Conservation (phyloP, 179 eudicot genomes). For the Spergularia azorica region DNA sequence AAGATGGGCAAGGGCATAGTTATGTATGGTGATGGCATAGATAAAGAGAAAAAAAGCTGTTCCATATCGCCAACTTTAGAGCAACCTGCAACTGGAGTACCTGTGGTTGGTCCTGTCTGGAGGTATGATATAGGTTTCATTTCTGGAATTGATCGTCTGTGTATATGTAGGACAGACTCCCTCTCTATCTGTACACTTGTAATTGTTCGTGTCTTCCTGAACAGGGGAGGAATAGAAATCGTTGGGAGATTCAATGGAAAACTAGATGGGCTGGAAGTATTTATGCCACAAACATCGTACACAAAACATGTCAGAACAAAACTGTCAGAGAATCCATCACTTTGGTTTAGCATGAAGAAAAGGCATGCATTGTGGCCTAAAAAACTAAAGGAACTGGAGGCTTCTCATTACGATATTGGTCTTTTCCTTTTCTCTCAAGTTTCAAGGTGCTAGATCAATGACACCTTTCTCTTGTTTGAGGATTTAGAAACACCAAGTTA, state of each 20-base stretch:
- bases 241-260: constrained; percentile 4
- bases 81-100: background rate
- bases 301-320: constrained; percentile 2
- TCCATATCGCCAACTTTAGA: background rate
- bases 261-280: constrained; percentile 15
- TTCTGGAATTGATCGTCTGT: too few relatives aligned
- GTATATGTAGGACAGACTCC: too few relatives aligned
- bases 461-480: background rate
- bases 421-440: constrained; percentile 19
- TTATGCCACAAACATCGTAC: constrained; percentile 20
- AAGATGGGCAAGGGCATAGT: background rate
- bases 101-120: constrained; percentile 30
- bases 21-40: constrained; percentile 2
- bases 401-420: constrained; percentile 10
- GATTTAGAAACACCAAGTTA: background rate
- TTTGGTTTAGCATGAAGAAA: constrained; percentile 13
- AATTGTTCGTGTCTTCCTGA: background rate
- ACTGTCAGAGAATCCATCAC: constrained; percentile 3
- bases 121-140: constrained; percentile 23
- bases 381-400: constrained; percentile 20
- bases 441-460: constrained; percentile 8
- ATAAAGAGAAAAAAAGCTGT: background rate
- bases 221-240: constrained; percentile 19
- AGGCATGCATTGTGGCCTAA: constrained; percentile 20
- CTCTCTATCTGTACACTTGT: background rate